Percentiles rank a stretch among this genome's conserved stretches.
phyloP scores from a whole-genome alignment of 139 green algal species.

The Bryopsis sp. region DNA sequence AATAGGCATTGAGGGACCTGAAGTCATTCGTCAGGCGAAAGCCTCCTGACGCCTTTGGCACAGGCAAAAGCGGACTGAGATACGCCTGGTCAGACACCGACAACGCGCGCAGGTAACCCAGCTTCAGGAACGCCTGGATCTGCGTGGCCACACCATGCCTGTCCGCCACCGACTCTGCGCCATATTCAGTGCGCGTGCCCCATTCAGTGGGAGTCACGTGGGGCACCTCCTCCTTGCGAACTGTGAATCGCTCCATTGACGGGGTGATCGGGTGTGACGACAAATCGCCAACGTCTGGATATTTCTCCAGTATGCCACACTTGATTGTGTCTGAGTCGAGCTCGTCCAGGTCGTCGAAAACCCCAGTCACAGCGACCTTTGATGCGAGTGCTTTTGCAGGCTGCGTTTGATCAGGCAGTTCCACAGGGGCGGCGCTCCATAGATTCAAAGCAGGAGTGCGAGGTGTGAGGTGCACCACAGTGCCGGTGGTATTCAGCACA shows the following conservation, averaged over 20 bases:
- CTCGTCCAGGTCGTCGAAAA: too few relatives aligned
- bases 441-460: too few relatives aligned
- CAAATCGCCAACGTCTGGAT: slow-evolving; percentile 4
- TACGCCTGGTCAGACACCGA: neutral
- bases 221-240: neutral
- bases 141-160: slow-evolving; percentile 3
- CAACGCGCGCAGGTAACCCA: neutral
- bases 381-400: too few relatives aligned
- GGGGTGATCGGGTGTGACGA: neutral
- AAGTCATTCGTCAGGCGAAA: slow-evolving; percentile 19
- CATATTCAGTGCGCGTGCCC: neutral
- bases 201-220: neutral
- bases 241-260: neutral
- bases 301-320: too few relatives aligned
- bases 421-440: too few relatives aligned
- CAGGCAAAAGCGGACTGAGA: slow-evolving; percentile 4
- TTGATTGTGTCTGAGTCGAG: too few relatives aligned
- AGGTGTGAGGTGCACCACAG: neutral
- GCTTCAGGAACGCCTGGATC: neutral
- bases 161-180: neutral
- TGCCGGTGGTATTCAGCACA: slow-evolving; percentile 7
- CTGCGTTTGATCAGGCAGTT: too few relatives aligned
- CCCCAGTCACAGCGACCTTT: too few relatives aligned
- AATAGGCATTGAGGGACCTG: slow-evolving; percentile 10
- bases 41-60: neutral